Evolutionary conservation across 2,329 filamentous ascomycete genomes (phyloP), one percentile per base, ranked within the genome.

Genomic region (Pseudocercospora vitis): DNA sequence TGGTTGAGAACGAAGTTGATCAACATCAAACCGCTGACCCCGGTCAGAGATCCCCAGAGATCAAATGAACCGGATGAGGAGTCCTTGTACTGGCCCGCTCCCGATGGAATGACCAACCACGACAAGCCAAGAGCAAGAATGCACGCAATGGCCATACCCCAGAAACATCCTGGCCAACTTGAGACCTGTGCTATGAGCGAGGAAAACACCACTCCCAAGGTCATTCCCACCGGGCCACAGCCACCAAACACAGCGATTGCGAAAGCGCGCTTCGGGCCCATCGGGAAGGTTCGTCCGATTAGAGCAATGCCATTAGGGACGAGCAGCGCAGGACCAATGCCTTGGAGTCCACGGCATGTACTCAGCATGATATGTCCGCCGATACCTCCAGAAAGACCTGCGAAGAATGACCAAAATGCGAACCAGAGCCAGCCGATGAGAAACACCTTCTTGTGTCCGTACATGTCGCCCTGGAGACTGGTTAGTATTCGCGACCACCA

Each of bases 401-500:
- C 65, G 45, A 74, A 64, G 7, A 68, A 56, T 35, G 70, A 73
- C 68, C 70, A 74, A 9, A 72, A 48, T 4, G 65, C 68, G 23
- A 72, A 67, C 64, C 70, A 74, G 16, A 63, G 61, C 50, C 68
- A 74, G 4, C 72, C 73, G 42, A 73, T 63, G 12, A 68, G 59
- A 45, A 73, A 70, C 32, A 75, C 59, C 7, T 65, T 63, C 57
- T 71, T 71, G 64, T 76, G 68, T 19, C 73, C 73, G 40, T 72
- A 66, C 24, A 73, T 70, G 50, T 76, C 74, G 14, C 74, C 74
- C 26, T 29, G 11, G 6, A 11, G 6, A 11, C 6, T 11, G 11
- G 11, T 29, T 11, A 29, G 26, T 29, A 29, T n/a, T n/a, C n/a
- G n/a, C n/a, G n/a, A n/a, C n/a, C n/a, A n/a, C n/a, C n/a, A n/a